Evolutionary conservation across 1,284 basidiomycete species (phyloP).

Genomic region (Tetrapyrgos nigripes): DNA sequence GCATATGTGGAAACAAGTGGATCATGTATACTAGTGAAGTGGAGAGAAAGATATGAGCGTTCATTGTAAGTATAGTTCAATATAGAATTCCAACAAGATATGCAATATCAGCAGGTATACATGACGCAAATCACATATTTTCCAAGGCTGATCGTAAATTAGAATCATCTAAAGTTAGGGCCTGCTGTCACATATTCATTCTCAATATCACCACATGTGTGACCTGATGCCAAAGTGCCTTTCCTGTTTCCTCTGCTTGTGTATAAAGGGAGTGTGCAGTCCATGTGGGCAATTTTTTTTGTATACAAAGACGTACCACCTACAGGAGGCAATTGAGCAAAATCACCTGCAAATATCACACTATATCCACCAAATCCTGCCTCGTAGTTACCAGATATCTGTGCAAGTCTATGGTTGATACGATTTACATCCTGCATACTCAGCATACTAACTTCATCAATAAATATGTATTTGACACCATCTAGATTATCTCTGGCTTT

Average conservation of each 20-base stretch:
- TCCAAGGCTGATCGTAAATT: conserved; percentile 17
- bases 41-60: no score
- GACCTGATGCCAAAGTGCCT: no score
- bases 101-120: conserved; percentile 19
- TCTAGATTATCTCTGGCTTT: neutral
- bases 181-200: no score
- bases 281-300: no score
- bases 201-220: no score
- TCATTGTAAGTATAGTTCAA: no score
- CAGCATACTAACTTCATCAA: conserved; percentile 13
- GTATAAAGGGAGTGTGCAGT: no score
- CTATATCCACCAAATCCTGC: conserved; percentile 10
- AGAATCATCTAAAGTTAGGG: no score
- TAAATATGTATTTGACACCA: conserved; percentile 11
- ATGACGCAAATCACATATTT: conserved; percentile 23
- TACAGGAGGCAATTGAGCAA: conserved; percentile 4
- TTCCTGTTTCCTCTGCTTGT: no score
- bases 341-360: conserved; percentile 8
- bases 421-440: neutral
- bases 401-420: neutral
- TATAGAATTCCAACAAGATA: no score
- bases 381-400: conserved; percentile 27
- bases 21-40: no score
- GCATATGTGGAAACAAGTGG: no score
- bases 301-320: neutral